phyloP scores from a whole-genome alignment of 257 asterid species.

The Petrea volubilis region DNA sequence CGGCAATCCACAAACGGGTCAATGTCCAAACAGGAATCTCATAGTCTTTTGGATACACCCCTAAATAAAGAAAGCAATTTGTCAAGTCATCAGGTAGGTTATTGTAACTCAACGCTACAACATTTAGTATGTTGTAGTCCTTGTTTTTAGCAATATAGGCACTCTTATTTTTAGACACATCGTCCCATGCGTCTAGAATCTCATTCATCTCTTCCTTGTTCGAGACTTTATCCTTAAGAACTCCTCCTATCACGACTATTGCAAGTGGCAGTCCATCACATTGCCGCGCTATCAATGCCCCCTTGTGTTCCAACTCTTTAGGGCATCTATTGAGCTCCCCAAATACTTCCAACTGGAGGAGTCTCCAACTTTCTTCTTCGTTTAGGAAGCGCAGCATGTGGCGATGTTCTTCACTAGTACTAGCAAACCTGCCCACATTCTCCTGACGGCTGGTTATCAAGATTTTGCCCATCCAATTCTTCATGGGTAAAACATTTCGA shows the following conservation, averaged over 20 bases:
- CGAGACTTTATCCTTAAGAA: neutral
- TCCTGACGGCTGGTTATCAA: neutral
- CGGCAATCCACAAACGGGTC: neutral
- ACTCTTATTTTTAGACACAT: neutral
- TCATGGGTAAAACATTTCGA: too few relatives aligned
- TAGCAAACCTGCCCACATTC: neutral
- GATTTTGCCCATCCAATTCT: neutral
- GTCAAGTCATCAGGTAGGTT: constrained; percentile 39
- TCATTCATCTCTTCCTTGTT: neutral
- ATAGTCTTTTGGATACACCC: constrained; percentile 38
- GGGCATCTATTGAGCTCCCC: neutral
- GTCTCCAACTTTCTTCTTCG: too few relatives aligned
- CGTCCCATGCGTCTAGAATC: neutral
- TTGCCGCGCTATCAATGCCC: neutral
- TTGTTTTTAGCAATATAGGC: neutral
- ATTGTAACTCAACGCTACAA: neutral
- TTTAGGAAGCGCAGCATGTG: neutral
- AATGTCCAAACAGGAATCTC: constrained; percentile 24
- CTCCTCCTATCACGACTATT: neutral
- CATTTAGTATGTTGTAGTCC: neutral
- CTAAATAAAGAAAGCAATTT: constrained; percentile 50
- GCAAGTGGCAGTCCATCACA: neutral
- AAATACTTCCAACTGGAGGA: neutral
- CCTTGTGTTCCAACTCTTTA: neutral
- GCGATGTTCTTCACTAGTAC: neutral